Evolutionary conservation across 257 asterid species (phyloP).

Genomic region (Pogostemon cablin): DNA sequence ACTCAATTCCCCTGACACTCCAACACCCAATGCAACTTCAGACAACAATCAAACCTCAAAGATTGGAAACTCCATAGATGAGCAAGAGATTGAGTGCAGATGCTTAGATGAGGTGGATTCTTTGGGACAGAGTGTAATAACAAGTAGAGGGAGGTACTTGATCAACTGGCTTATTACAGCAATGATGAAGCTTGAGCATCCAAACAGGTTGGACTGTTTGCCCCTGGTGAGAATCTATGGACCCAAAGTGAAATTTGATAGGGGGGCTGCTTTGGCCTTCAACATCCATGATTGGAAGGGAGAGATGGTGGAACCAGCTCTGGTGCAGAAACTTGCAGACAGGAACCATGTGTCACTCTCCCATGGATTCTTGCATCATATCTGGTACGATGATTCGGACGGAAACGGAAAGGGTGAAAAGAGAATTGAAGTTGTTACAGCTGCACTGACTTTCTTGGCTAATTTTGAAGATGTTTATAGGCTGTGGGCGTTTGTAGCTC

Average conservation of each 20-base stretch:
- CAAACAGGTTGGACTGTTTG: slow-evolving; percentile 64
- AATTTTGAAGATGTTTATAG: slow-evolving; percentile 77
- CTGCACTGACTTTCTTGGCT: slow-evolving; percentile 77
- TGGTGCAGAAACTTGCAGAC: slow-evolving; percentile 91
- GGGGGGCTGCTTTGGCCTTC: slow-evolving; percentile 91
- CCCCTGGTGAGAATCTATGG: slow-evolving; percentile 83
- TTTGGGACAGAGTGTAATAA: slow-evolving; percentile 58
- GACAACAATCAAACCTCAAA: too few species aligned
- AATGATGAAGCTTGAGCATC: slow-evolving; percentile 79
- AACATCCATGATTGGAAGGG: slow-evolving; percentile 87
- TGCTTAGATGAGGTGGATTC: slow-evolving; percentile 87
- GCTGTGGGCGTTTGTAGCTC: slow-evolving; percentile 85
- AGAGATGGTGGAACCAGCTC: slow-evolving; percentile 73
- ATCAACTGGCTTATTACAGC: slow-evolving; percentile 86
- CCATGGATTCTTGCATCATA: slow-evolving; percentile 55
- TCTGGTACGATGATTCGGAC: slow-evolving; percentile 65
- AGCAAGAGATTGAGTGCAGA: slow-evolving; percentile 45
- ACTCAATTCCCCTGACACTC: too few species aligned
- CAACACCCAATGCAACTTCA: too few species aligned
- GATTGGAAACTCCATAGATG: too few species aligned
- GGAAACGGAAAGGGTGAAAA: slow-evolving; percentile 36
- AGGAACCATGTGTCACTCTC: slow-evolving; percentile 70
- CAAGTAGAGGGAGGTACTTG: slow-evolving; percentile 72
- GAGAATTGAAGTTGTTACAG: slow-evolving; percentile 61
- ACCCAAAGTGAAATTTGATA: slow-evolving; percentile 76